Percentiles rank a stretch among this genome's conserved stretches.
These are phyloP conservation scores for Mortierella hygrophila DNA, from an alignment of 192 early-diverging fungal genomes.

Conservation along the genomic window DNA sequence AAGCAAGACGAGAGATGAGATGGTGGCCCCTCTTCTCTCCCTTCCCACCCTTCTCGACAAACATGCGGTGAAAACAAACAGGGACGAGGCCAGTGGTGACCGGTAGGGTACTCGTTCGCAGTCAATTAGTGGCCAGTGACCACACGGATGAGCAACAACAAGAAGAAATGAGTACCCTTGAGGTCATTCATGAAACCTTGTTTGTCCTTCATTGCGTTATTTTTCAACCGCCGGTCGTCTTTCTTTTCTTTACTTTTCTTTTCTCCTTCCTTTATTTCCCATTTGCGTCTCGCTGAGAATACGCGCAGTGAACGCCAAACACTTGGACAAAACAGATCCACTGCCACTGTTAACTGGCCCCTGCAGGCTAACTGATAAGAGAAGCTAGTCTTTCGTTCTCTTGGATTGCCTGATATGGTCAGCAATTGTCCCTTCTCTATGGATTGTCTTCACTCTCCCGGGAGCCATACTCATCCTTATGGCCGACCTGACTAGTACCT, in stretches of 20 bases:
- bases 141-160: background rate
- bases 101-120: constrained; percentile 5
- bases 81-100: background rate
- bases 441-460: too few relatives aligned
- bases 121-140: background rate
- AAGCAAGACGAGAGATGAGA: background rate
- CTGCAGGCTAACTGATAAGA: background rate
- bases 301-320: too few relatives aligned
- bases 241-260: background rate
- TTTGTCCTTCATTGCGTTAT: background rate
- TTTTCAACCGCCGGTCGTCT: background rate
- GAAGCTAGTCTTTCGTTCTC: too few relatives aligned
- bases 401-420: background rate
- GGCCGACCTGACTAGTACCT: too few relatives aligned
- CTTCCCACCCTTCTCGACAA: background rate
- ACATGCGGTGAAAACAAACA: background rate
- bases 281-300: too few relatives aligned
- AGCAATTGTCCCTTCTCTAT: background rate
- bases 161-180: background rate
- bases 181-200: background rate
- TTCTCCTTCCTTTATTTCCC: too few relatives aligned
- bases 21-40: background rate
- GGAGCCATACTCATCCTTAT: too few relatives aligned
- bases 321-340: too few relatives aligned
- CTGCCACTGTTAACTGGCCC: too few relatives aligned